phyloP scores from a whole-genome alignment of 139 green algal genomes.

The Nannochloris sp. region DNA sequence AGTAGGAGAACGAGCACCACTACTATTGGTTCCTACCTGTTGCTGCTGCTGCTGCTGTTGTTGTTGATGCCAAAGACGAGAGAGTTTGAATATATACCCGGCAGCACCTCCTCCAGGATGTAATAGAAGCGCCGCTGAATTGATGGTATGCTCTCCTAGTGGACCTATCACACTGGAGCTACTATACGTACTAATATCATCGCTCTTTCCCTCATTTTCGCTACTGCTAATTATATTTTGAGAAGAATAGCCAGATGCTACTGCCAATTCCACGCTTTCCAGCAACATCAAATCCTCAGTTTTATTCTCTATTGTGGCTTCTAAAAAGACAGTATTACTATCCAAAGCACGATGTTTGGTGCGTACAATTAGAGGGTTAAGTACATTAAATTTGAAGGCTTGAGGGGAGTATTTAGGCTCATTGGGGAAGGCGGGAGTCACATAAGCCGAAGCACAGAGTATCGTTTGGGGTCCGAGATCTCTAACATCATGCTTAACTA shows the following conservation, averaged over 20 bases:
- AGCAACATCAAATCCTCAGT: slow-evolving; percentile 55
- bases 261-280: slow-evolving; percentile 31
- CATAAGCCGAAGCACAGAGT: neutral
- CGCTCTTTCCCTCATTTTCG: no score
- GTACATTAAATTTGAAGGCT: slow-evolving; percentile 52
- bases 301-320: slow-evolving; percentile 66
- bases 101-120: neutral
- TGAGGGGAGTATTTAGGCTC: slow-evolving; percentile 9
- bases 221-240: neutral
- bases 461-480: neutral
- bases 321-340: slow-evolving; percentile 41
- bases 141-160: no score
- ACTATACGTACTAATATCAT: no score
- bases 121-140: no score
- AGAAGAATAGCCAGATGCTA: neutral
- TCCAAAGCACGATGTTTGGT: slow-evolving; percentile 29
- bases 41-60: no score
- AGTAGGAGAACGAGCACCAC: no score
- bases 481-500: slow-evolving; percentile 52
- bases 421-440: neutral
- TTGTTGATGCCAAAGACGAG: no score
- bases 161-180: no score
- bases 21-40: no score
- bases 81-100: neutral
- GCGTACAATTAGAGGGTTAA: slow-evolving; percentile 55